Conservation (phyloP, 352 stramenopile genomes). For the Phytophthora meadii region DNA sequence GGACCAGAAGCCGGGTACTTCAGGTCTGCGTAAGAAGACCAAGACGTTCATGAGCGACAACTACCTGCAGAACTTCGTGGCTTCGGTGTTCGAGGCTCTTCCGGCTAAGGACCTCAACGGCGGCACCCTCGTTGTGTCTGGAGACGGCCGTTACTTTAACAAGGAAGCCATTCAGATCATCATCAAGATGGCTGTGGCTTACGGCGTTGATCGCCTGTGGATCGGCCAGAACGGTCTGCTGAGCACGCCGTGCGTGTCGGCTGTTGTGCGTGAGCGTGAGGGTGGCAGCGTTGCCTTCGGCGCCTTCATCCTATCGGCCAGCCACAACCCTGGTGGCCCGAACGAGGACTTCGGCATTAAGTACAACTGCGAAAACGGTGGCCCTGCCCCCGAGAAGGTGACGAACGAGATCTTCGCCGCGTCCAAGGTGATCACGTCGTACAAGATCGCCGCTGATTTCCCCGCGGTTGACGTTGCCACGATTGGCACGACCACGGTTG, state of each 20-base stretch:
- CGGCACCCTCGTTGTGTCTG: constrained; percentile 96
- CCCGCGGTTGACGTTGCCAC: constrained; percentile 77
- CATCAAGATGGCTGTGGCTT: constrained; percentile 96
- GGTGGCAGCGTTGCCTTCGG: constrained; percentile 93
- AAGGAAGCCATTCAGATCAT: constrained; percentile 97
- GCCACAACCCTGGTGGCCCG: constrained; percentile 98
- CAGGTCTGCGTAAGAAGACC: constrained; percentile 98
- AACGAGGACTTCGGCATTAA: constrained; percentile 99
- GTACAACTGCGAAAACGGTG: constrained; percentile 99
- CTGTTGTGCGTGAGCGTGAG: constrained; percentile 96
- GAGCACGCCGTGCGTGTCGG: constrained; percentile 97
- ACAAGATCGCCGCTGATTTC: constrained; percentile 92
- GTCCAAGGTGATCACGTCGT: constrained; percentile 94
- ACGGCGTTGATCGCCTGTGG: constrained; percentile 96
- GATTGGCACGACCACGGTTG: constrained; percentile 71
- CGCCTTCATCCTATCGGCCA: constrained; percentile 98
- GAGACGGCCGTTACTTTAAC: constrained; percentile 94
- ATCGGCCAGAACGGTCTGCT: constrained; percentile 96
- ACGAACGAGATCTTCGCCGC: constrained; percentile 97
- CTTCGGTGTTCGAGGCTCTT: constrained; percentile 97
- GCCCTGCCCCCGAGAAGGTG: constrained; percentile 96
- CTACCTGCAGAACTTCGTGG: constrained; percentile 99
- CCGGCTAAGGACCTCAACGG: constrained; percentile 94
- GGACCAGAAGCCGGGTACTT: constrained; percentile 98
- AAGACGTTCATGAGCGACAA: constrained; percentile 98